These are phyloP conservation scores for Furcasterigmium sp. DNA, from an alignment of 2,329 filamentous ascomycete species.

Conservation along the genomic window DNA sequence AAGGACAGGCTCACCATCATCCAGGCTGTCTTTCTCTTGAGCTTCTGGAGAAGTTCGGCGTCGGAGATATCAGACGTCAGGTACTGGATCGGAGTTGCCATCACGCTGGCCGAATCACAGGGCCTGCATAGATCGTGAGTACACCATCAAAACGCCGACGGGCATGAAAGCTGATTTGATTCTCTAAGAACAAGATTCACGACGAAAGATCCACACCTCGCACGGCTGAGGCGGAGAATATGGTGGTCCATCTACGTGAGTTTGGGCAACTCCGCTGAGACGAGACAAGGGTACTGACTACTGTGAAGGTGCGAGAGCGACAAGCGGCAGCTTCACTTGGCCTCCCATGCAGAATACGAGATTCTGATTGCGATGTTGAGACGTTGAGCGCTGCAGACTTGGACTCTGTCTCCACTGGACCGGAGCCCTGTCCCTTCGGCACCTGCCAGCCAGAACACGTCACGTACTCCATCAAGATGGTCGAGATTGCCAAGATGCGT, in stretches of 20 bases:
- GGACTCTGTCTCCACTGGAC: slow-evolving; percentile 19
- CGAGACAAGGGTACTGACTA: not conserved
- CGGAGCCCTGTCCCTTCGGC: slow-evolving; percentile 18
- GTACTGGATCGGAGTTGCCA: slow-evolving; percentile 45
- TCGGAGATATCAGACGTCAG: slow-evolving; percentile 40
- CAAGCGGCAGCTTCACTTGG: slow-evolving; percentile 30
- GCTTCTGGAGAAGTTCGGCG: slow-evolving; percentile 48
- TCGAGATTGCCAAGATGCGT: slow-evolving; percentile 28
- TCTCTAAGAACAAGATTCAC: too few species aligned
- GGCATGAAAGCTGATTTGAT: fast-evolving
- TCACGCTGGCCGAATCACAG: slow-evolving; percentile 44
- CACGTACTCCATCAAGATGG: slow-evolving; percentile 30
- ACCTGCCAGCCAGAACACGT: slow-evolving; percentile 25
- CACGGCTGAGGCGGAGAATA: slow-evolving; percentile 38
- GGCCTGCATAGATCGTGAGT: slow-evolving; percentile 33
- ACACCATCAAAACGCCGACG: slow-evolving; percentile 7
- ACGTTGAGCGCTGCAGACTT: slow-evolving; percentile 23
- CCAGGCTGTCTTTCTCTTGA: slow-evolving; percentile 48
- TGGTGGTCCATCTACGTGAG: slow-evolving; percentile 47
- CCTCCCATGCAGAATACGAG: slow-evolving; percentile 28
- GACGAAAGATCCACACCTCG: too few species aligned
- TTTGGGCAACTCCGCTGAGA: too few species aligned
- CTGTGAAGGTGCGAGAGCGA: slow-evolving; percentile 24
- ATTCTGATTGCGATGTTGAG: slow-evolving; percentile 33
- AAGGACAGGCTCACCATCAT: slow-evolving; percentile 43